Percentiles rank a stretch among this genome's conserved stretches.
Evolutionary conservation across 225 moss, liverwort and hornwort species (phyloP).

Genomic region (Pseudisothecium myosuroides): DNA sequence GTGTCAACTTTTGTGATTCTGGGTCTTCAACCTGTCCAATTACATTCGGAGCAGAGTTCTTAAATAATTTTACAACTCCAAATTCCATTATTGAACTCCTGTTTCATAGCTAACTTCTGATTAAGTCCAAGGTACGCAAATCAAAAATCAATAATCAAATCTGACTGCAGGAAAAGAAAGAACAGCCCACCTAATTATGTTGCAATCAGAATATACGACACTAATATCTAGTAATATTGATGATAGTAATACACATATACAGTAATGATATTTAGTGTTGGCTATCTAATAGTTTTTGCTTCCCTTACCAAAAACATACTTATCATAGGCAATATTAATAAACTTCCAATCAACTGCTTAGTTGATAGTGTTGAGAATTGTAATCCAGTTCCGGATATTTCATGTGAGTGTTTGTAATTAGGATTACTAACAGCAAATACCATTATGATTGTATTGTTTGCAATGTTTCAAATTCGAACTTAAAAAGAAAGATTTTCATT

Average conservation of each 20-base stretch:
- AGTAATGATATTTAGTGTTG: background rate
- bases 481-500: background rate
- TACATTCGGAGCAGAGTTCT: background rate
- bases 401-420: background rate
- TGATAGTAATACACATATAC: background rate
- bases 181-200: background rate
- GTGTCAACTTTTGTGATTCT: slow-evolving; percentile 36
- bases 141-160: background rate
- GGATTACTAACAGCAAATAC: background rate
- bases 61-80: background rate
- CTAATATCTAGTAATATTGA: background rate
- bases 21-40: slow-evolving; percentile 67
- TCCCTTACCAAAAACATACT: background rate
- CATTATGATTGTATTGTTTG: background rate
- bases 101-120: background rate
- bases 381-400: background rate
- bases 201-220: background rate
- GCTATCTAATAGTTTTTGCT: background rate
- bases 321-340: background rate
- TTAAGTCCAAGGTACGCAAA: background rate
- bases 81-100: background rate
- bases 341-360: background rate
- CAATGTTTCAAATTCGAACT: background rate
- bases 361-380: background rate
- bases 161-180: background rate